Conservation (phyloP, 176 grass and related monocot genomes). For the Hordeum marinum region DNA sequence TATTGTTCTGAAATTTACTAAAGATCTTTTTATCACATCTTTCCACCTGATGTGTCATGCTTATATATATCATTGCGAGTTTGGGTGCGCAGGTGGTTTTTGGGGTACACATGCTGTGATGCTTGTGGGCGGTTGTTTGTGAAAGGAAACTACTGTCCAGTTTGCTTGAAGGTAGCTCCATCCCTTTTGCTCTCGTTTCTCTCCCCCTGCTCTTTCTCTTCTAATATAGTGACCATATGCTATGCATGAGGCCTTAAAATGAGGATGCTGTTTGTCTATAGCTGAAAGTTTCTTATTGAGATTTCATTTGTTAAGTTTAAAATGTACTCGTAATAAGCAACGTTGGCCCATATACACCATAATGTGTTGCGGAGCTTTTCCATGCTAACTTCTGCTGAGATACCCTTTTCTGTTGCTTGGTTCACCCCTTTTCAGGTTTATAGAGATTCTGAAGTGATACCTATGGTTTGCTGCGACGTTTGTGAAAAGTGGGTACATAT, state of each 20-base stretch:
- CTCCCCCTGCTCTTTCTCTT: neutral
- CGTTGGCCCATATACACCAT: neutral
- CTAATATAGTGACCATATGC: slow-evolving; percentile 7
- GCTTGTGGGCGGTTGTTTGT: slow-evolving; percentile 98
- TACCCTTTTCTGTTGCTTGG: neutral
- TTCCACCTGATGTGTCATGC: neutral
- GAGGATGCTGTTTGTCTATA: neutral
- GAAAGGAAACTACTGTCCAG: slow-evolving; percentile 97
- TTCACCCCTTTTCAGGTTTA: slow-evolving; percentile 68
- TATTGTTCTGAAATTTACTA: slow-evolving; percentile 19
- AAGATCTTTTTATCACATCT: neutral
- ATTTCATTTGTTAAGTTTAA: neutral
- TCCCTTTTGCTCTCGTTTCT: slow-evolving; percentile 5
- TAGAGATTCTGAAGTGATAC: slow-evolving; percentile 97
- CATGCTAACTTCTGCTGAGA: slow-evolving; percentile 23
- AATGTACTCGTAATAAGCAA: neutral
- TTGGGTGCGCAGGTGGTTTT: slow-evolving; percentile 80
- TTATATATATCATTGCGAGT: slow-evolving; percentile 14
- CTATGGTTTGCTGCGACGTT: slow-evolving; percentile 96
- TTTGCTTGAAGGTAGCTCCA: slow-evolving; percentile 87
- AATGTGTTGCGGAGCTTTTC: neutral
- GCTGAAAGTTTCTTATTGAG: slow-evolving; percentile 1
- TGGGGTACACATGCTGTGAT: slow-evolving; percentile 97
- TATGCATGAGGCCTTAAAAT: neutral
- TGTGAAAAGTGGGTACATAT: slow-evolving; percentile 99